Evolutionary conservation across 1,284 basidiomycete genomes (phyloP).

Genomic region (Uromyces viciae-fabae): DNA sequence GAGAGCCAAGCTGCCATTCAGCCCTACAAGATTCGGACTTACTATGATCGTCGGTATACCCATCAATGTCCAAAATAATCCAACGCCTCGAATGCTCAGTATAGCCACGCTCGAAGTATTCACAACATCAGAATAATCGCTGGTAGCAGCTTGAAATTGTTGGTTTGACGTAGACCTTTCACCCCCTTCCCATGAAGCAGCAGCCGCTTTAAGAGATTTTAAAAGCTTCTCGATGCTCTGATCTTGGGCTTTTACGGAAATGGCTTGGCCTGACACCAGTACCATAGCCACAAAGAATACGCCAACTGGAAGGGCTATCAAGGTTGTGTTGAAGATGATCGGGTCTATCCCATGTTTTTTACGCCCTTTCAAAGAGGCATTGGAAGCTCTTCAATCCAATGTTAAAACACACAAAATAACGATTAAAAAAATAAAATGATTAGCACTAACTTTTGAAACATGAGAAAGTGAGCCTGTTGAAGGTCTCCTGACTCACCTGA

Average conservation of each 20-base stretch:
- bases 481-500: conserved; percentile 15
- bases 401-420: not conserved
- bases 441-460: no score
- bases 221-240: not conserved
- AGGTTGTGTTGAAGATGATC: not conserved
- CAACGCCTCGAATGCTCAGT: not conserved
- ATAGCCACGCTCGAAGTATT: not conserved
- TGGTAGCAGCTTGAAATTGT: not conserved
- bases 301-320: not conserved
- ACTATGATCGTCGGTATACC: conserved; percentile 10
- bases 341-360: not conserved
- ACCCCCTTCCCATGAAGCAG: no score
- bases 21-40: not conserved
- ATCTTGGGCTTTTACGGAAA: not conserved
- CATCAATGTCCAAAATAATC: conserved; percentile 9
- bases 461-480: no score
- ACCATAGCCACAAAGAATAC: not conserved
- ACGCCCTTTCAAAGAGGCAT: conserved; percentile 7
- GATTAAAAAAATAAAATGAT: no score
- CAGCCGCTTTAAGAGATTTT: not conserved
- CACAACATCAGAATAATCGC: not conserved
- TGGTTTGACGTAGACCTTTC: not conserved
- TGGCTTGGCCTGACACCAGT: not conserved
- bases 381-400: not conserved
- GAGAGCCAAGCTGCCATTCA: no score